Evolutionary conservation across 352 stramenopile genomes (phyloP).

Genomic region (Elongisporangium undulatum): DNA sequence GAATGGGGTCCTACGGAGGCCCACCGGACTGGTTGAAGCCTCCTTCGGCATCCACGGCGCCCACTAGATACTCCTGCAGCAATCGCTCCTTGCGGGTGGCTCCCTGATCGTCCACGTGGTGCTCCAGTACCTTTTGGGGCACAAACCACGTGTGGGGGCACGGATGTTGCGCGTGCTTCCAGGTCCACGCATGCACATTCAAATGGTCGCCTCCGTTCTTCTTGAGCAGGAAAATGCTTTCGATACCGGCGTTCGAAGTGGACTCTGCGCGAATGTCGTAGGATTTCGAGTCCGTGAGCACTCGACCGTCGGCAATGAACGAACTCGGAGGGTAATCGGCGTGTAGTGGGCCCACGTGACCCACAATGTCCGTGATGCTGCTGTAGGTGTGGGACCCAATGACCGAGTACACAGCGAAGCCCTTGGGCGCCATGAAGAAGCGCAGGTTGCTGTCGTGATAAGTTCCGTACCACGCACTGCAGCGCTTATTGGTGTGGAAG

Average conservation of each 20-base stretch:
- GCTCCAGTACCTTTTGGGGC: conserved; percentile 35
- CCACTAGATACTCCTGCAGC: conserved; percentile 38
- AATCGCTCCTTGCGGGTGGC: conserved; percentile 13
- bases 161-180: conserved; percentile 18
- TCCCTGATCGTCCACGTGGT: conserved; percentile 11
- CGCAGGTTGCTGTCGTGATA: conserved; percentile 28
- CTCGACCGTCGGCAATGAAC: conserved; percentile 23
- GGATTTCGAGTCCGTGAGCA: conserved; percentile 19
- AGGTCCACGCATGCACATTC: conserved; percentile 47
- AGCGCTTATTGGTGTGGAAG: conserved; percentile 49
- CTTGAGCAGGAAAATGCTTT: conserved; percentile 41
- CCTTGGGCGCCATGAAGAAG: conserved; percentile 38
- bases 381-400: conserved; percentile 14
- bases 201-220: conserved; percentile 41
- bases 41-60: conserved; percentile 44
- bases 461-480: conserved; percentile 51
- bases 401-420: conserved; percentile 22
- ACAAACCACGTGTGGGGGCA: conserved; percentile 29
- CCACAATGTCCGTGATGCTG: conserved; percentile 33
- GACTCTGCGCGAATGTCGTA: conserved; percentile 46
- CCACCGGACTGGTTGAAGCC: conserved; percentile 27
- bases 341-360: conserved; percentile 12
- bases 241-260: conserved; percentile 30
- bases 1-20: conserved; percentile 8
- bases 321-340: background rate